Base-by-base conservation (phyloP, 1,284 basidiomycete species). In the Flammula alnicola region DNA sequence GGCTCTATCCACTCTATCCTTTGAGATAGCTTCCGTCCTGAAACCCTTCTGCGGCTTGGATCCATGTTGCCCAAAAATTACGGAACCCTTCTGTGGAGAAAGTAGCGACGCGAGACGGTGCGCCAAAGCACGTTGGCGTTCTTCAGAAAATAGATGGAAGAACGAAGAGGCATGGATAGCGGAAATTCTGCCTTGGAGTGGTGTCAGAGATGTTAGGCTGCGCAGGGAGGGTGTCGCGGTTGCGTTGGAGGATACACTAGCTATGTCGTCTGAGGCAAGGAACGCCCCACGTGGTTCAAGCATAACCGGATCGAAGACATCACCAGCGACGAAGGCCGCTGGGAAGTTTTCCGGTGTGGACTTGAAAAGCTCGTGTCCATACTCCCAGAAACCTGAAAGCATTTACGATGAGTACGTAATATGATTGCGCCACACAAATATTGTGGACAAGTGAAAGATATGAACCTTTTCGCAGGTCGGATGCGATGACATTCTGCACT, bases 71-170 rank as follows among this genome's bases (percentile, higher is more conserved):
- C 69, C 69, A 47, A 71, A 69, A 27, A 70, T 66, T 12, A 70
- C 37, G 1, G 67, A 69, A 1, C 69, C 69, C 6, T 63, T 58
- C 26, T 53, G 33, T 6, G 65, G 63, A 11, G 63, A 65, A 10
- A 72, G 68, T 8, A 80, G 63, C 1, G 71, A 61, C 0, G 71
- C 73, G 35, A 79, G 50, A 3, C 59, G 63, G 7, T 60, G 60
- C 4, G 74, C 78, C 19, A 79, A 61, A 29, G 67, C 42, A 4
- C 62, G 44, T 57, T 81, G 78, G 27, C 66, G 38, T n/a, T 69
- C 69, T 57, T 78, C 70, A 44, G 65, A 52, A 62, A 81, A 81
- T n/a, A 81, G 66, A 57, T 81, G 79, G 64, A 81, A 81, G 59
- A 81, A 71, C 0, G 71, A 59, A 11, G 75, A 75, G 3, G 72